phyloP scores from a whole-genome alignment of 192 early-diverging fungal genomes.

The Funneliformis geosporum region DNA sequence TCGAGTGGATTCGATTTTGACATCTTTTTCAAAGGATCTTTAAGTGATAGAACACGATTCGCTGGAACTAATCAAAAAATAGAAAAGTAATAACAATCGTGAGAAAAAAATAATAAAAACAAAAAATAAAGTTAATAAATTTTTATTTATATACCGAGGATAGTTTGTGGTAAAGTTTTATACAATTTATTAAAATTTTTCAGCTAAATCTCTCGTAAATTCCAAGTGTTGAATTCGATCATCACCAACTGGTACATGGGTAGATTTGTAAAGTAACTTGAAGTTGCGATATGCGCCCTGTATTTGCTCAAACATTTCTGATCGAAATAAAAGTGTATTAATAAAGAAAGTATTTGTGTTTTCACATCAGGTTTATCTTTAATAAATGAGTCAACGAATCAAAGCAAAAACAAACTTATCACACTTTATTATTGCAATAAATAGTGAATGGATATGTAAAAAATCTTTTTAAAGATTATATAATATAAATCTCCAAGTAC shows the following conservation, averaged over 20 bases:
- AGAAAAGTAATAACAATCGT: slow-evolving; percentile 18
- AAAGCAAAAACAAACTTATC: no score
- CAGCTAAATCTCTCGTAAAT: slow-evolving; percentile 76
- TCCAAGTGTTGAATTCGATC: slow-evolving; percentile 93
- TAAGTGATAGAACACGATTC: slow-evolving; percentile 85
- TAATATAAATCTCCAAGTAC: no score
- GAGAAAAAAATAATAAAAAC: slow-evolving; percentile 19
- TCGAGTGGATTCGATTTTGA: slow-evolving; percentile 81
- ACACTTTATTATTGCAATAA: no score
- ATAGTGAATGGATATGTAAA: no score
- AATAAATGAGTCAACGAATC: no score
- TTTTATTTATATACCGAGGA: slow-evolving; percentile 60
- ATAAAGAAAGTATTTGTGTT: no score
- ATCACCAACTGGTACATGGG: slow-evolving; percentile 88
- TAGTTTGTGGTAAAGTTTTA: slow-evolving; percentile 60
- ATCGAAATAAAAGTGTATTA: no score
- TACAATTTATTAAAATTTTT: slow-evolving; percentile 76
- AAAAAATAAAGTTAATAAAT: background rate
- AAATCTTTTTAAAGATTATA: no score
- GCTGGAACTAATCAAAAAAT: slow-evolving; percentile 39
- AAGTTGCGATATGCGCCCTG: no score
- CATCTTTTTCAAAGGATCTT: slow-evolving; percentile 80
- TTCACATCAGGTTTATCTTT: no score
- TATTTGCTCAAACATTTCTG: no score
- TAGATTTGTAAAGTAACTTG: slow-evolving; percentile 85